These are phyloP conservation scores for Lumnitzera littorea DNA, from an alignment of 345 rosid species.

Conservation along the genomic window DNA sequence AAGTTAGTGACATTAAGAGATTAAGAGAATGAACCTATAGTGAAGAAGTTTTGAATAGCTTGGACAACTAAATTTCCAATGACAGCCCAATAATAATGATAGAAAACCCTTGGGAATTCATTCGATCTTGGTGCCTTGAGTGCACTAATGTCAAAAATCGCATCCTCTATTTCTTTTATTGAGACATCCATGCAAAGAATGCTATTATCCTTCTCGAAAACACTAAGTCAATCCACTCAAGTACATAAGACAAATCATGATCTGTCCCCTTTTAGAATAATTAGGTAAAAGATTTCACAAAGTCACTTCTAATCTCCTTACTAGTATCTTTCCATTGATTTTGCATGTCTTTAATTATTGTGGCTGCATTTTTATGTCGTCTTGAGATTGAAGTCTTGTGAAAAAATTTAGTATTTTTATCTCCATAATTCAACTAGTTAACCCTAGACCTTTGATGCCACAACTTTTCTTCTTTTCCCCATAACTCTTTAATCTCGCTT, in stretches of 20 bases:
- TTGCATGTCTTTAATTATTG: neutral
- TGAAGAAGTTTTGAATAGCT: neutral
- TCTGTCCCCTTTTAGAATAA: neutral
- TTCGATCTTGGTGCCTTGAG: neutral
- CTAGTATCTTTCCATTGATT: neutral
- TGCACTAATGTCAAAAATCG: neutral
- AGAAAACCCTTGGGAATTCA: neutral
- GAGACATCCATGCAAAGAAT: neutral
- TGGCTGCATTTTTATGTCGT: neutral
- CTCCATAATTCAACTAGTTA: neutral
- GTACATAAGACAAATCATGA: too few relatives aligned
- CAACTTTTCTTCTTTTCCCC: too few relatives aligned
- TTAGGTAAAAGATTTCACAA: neutral
- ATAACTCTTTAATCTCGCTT: too few relatives aligned
- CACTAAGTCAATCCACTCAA: neutral
- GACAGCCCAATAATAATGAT: neutral
- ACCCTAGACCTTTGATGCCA: too few relatives aligned
- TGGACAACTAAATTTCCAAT: neutral
- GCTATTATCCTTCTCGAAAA: neutral
- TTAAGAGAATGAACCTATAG: neutral
- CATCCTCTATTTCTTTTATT: neutral
- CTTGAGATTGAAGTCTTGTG: neutral
- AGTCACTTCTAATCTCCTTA: neutral
- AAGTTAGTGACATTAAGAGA: neutral
- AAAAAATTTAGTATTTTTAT: neutral